Evolutionary conservation across 768 basidiomycete genomes (phyloP).

Genomic region (Hygrophoropsis aurantiaca): DNA sequence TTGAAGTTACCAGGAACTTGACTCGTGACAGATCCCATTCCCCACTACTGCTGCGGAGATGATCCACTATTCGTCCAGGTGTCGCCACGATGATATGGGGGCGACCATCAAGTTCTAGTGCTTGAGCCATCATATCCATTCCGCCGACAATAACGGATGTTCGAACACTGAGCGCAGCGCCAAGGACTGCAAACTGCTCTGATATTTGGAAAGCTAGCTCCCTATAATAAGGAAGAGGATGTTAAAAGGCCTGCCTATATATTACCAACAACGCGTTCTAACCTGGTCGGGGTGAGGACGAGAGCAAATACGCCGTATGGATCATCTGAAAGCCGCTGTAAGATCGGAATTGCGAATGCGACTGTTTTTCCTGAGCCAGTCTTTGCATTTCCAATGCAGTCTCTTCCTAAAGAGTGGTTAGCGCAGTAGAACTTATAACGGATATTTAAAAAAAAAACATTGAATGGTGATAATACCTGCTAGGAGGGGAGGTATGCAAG

Average conservation of each 20-base stretch:
- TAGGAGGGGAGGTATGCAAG: slow-evolving; percentile 87
- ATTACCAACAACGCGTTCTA: slow-evolving; percentile 14
- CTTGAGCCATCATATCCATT: slow-evolving; percentile 97
- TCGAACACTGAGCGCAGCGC: slow-evolving; percentile 73
- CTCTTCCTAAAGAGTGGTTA: slow-evolving; percentile 60
- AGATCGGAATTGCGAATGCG: slow-evolving; percentile 93
- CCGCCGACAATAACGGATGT: slow-evolving; percentile 94
- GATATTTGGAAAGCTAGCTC: slow-evolving; percentile 97
- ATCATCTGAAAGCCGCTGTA: slow-evolving; percentile 83
- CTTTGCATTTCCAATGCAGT: slow-evolving; percentile 97
- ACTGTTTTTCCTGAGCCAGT: slow-evolving; percentile 98
- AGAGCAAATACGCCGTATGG: slow-evolving; percentile 95
- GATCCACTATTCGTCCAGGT: slow-evolving; percentile 92
- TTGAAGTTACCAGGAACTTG: slow-evolving; percentile 70
- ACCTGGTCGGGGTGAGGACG: slow-evolving; percentile 95
- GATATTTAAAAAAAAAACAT: not conserved
- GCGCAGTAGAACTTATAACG: not conserved
- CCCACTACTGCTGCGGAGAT: slow-evolving; percentile 68
- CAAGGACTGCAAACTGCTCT: slow-evolving; percentile 93
- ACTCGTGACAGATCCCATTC: slow-evolving; percentile 86
- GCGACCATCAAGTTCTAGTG: slow-evolving; percentile 77
- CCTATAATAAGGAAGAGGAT: slow-evolving; percentile 39
- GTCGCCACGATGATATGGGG: slow-evolving; percentile 97
- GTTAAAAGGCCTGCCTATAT: not conserved
- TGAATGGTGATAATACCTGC: slow-evolving; percentile 48